A percentile compares a stretch with the other conserved stretches of the same genome.
phyloP scores from a whole-genome alignment of 129 eudicot species.

The sunflower (Helianthus annuus) region HanXRQr2.0-SUNRISE NC_035433.2:122755629-122756128 shows the following conservation, averaged over 20 bases:
- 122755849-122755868: constrained; percentile 40
- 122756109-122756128: background rate
- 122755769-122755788: background rate
- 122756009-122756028: constrained; percentile 45
- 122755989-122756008: constrained; percentile 79
- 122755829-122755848: background rate
- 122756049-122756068: background rate
- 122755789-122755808: background rate
- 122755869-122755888: constrained; percentile 32
- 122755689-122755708: background rate
- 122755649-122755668: background rate
- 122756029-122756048: constrained; percentile 44
- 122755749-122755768: background rate
- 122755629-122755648: background rate
- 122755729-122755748: background rate
- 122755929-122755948: constrained; percentile 82
- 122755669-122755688: background rate
- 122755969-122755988: constrained; percentile 42
- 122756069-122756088: background rate
- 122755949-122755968: constrained; percentile 47
- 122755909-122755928: constrained; percentile 48
- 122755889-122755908: constrained; percentile 26
- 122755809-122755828: background rate
- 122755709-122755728: background rate
- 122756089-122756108: background rate